These are phyloP conservation scores for Leccinum obscurum DNA, from an alignment of 768 basidiomycete genomes.

Conservation along the genomic window DNA sequence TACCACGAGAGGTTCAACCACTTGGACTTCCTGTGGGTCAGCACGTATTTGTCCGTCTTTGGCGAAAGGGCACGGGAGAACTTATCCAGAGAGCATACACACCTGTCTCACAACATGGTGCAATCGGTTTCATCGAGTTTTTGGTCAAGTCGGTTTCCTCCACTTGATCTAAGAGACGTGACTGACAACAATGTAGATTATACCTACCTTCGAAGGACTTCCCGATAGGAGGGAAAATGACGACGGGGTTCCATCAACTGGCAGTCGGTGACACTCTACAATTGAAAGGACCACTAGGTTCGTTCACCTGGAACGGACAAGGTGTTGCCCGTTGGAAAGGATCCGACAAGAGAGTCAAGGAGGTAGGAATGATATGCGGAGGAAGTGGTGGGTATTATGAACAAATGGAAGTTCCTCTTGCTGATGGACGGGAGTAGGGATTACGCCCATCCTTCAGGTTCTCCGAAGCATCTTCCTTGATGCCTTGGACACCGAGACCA, in stretches of 20 bases:
- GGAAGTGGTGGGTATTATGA: conserved; percentile 45
- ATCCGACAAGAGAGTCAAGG: conserved; percentile 31
- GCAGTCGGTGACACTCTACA: conserved; percentile 50
- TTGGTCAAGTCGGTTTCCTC: conserved; percentile 47
- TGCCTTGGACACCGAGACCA: conserved; percentile 34
- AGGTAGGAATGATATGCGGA: conserved; percentile 56
- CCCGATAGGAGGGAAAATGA: conserved; percentile 53
- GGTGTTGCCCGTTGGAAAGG: conserved; percentile 41
- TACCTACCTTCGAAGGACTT: conserved; percentile 30
- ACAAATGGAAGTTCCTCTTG: neutral
- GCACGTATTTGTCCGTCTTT: conserved; percentile 55
- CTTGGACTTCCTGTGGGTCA: conserved; percentile 61
- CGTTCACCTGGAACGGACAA: conserved; percentile 51
- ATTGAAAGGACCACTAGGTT: conserved; percentile 60
- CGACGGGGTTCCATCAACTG: conserved; percentile 47
- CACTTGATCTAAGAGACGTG: neutral
- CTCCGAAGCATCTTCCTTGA: conserved; percentile 49
- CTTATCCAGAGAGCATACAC: conserved; percentile 61
- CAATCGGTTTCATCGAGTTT: conserved; percentile 49
- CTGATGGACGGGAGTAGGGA: conserved; percentile 29
- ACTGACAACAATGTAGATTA: conserved; percentile 4
- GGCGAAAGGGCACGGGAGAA: conserved; percentile 41
- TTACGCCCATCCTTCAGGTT: conserved; percentile 61
- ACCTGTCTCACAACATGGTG: conserved; percentile 47
- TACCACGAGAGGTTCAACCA: conserved; percentile 39